Base-by-base conservation (phyloP, 2,329 filamentous ascomycete species). In the Talaromyces piceae region DNA sequence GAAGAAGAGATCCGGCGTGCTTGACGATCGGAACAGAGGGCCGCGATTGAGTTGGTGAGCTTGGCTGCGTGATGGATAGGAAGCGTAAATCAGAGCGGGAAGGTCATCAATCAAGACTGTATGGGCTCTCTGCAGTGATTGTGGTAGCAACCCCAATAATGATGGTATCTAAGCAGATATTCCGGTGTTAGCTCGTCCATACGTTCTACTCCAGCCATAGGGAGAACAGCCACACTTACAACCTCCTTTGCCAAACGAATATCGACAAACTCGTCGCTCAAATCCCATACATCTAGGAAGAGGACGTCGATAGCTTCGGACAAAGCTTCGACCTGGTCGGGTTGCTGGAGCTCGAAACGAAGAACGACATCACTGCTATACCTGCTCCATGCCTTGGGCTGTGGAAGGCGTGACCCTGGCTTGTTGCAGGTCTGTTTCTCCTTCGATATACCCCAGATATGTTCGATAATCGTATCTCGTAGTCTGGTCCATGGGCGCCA, bases 251-350 rank as follows among this genome's bases (percentile, higher is more conserved):
- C 80, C 46, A 97, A 69, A 39, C 88, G 79, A 49, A 97, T 84
- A 66, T 98, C 93, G 23, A 93, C 87, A 75, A 86, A 93, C 54
- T 88, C 80, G 16, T 83, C 76, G 5, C 84, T 87, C 59, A 87
- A 89, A 20, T 88, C 85, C 93, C 93, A 98, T 1, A 97, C 80
- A 64, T 98, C 93, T 39, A 97, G 75, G 60, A 93, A 86, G 22
- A 96, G 78, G 16, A 82, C 81, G 54, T 86, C 78, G 1, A 84
- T 78, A 3, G 88, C 89, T 51, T 86, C 79, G n/a, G 83, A 78
- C 51, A 95, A 73, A 1, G 84, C 84, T 28, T 73, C 69, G 53
- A 87, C 84, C 63, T 95, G 87, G 18, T 82, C 77, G 3, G 76
- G 68, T 23, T 79, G 83, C 55, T 79, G 83, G 50, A 96, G 73